phyloP scores from a whole-genome alignment of 768 basidiomycete genomes.

The Guyanaporus albipodus region DNA sequence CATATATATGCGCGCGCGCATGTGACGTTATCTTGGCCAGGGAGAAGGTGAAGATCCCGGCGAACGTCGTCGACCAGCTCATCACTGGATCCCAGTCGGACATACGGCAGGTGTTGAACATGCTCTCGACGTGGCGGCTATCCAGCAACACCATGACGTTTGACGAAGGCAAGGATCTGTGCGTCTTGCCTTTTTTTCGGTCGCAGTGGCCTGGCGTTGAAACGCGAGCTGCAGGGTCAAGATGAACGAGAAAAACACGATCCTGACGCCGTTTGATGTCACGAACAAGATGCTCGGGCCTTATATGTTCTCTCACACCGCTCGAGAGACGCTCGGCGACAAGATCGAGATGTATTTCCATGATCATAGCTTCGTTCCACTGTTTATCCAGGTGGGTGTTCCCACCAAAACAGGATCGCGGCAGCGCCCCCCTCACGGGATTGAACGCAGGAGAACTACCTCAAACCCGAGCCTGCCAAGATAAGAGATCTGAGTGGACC shows the following conservation, averaged over 20 bases:
- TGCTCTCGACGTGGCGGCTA: constrained; percentile 97
- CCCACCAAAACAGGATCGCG: no score
- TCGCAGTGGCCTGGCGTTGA: background rate
- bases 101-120: constrained; percentile 95
- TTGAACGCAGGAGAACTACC: constrained; percentile 84
- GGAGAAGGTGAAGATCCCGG: constrained; percentile 90
- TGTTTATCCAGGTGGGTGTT: constrained; percentile 84
- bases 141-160: constrained; percentile 78
- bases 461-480: constrained; percentile 73
- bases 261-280: constrained; percentile 90
- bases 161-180: constrained; percentile 92
- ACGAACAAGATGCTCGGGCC: constrained; percentile 89
- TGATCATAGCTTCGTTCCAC: constrained; percentile 88
- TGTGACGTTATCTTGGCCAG: constrained; percentile 35
- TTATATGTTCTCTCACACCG: constrained; percentile 80
- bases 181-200: no score
- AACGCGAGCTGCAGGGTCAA: constrained; percentile 53
- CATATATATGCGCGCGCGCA: no score
- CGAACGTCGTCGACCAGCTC: constrained; percentile 90
- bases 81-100: constrained; percentile 88
- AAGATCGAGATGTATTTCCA: constrained; percentile 98
- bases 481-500: constrained; percentile 56
- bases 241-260: constrained; percentile 88
- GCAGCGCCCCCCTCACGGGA: background rate
- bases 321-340: constrained; percentile 77